These are phyloP conservation scores for Diaporthe capsici DNA, from an alignment of 2,329 filamentous ascomycete genomes.

Conservation along the genomic window DNA sequence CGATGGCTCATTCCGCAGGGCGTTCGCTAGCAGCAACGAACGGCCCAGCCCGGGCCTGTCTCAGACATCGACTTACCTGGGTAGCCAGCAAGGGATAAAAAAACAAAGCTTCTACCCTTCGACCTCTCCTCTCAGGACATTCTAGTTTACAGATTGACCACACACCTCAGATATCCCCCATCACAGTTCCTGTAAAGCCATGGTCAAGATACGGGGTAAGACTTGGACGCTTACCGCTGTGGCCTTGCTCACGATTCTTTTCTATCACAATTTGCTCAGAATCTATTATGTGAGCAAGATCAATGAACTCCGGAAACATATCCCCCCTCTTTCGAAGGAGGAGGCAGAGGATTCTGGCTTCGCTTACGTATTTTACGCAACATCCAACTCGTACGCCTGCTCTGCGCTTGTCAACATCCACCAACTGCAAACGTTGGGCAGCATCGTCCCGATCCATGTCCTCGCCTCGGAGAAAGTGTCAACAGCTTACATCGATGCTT, in stretches of 20 bases:
- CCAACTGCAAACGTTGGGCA: background rate
- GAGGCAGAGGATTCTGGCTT: background rate
- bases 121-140: fast-evolving
- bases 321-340: background rate
- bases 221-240: background rate
- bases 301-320: background rate
- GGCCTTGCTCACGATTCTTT: background rate
- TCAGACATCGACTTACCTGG: background rate
- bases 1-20: background rate
- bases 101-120: too few relatives aligned
- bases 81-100: background rate
- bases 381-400: slow-evolving; percentile 10
- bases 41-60: background rate
- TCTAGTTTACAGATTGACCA: background rate
- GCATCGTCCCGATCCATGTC: slow-evolving; percentile 14
- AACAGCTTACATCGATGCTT: slow-evolving; percentile 4
- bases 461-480: slow-evolving; percentile 2
- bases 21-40: background rate
- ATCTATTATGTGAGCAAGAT: slow-evolving; percentile 15
- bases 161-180: background rate
- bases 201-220: slow-evolving; percentile 16
- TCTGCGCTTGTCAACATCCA: slow-evolving; percentile 29
- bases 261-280: background rate
- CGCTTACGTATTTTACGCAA: slow-evolving; percentile 20
- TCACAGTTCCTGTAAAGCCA: background rate